Percentiles rank a stretch among this genome's conserved stretches.
These are phyloP conservation scores for Cyamopsis tetragonoloba DNA, from an alignment of 306 rosid genomes.

Conservation along the genomic window DNA sequence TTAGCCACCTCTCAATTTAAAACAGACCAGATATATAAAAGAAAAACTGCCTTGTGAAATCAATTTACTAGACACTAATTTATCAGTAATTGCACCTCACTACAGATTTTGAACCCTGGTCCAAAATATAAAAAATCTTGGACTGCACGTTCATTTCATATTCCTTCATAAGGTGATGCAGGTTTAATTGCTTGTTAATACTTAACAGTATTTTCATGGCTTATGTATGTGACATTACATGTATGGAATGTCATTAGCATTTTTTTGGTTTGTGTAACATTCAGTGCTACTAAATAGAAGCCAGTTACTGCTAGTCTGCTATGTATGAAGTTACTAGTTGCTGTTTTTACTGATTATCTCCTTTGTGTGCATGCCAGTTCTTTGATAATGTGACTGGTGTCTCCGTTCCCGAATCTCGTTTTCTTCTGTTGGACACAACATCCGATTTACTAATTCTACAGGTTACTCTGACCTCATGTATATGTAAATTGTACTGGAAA, in stretches of 20 bases:
- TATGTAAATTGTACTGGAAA: not conserved
- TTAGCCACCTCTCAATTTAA: not conserved
- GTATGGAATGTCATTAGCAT: not conserved
- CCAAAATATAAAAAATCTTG: not conserved
- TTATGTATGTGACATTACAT: not conserved
- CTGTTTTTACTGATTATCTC: conserved; percentile 10
- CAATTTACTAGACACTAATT: not conserved
- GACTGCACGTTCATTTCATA: not conserved
- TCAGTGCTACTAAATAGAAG: too few species aligned
- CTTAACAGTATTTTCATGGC: not conserved
- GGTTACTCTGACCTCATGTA: conserved; percentile 35
- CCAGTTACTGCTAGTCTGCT: not conserved
- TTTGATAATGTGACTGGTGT: conserved; percentile 54
- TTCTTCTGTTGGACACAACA: conserved; percentile 47
- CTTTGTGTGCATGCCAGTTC: conserved; percentile 36
- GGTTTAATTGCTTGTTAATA: not conserved
- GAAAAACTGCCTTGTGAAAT: not conserved
- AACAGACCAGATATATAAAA: not conserved
- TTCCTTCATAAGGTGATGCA: not conserved
- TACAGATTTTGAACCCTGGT: not conserved
- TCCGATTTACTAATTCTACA: conserved; percentile 63
- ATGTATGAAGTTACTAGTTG: not conserved
- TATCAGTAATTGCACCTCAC: not conserved
- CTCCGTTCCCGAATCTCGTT: conserved; percentile 53
- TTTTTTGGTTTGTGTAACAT: too few species aligned